Percentiles rank a stretch among this genome's conserved stretches.
Conservation (phyloP, 805 yeast species). For the Myxozyma neotropica region DNA sequence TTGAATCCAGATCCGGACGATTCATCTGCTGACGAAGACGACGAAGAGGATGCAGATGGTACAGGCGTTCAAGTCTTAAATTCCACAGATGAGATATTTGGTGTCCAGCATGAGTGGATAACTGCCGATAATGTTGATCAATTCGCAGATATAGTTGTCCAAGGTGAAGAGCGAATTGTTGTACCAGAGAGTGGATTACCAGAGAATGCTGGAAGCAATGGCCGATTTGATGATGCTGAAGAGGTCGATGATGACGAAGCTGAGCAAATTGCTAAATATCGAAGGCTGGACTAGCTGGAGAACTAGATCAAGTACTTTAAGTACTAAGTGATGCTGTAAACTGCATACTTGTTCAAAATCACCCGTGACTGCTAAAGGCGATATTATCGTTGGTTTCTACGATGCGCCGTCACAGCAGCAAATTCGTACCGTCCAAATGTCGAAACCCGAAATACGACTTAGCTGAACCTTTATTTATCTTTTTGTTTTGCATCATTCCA, state of each 20-base stretch:
- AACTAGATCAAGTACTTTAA: not conserved
- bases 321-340: not conserved
- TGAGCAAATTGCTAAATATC: not conserved
- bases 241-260: constrained; percentile 4
- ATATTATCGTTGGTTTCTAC: too few species aligned
- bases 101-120: constrained; percentile 24
- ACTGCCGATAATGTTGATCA: constrained; percentile 33
- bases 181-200: not conserved
- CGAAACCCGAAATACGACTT: too few species aligned
- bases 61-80: constrained; percentile 1
- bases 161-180: constrained; percentile 21
- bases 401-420: too few species aligned
- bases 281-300: constrained; percentile 9
- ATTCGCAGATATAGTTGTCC: constrained; percentile 19
- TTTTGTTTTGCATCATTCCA: too few species aligned
- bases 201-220: not conserved
- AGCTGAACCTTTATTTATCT: too few species aligned
- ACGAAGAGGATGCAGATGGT: constrained; percentile 10
- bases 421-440: too few species aligned
- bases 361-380: too few species aligned
- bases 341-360: too few species aligned
- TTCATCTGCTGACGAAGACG: not conserved
- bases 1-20: constrained; percentile 5
- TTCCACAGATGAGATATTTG: constrained; percentile 14
- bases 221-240: constrained; percentile 16